A percentile compares a stretch with the other conserved stretches of the same genome.
These are phyloP conservation scores for Colletotrichum liaoningense DNA, from an alignment of 2,329 filamentous ascomycete species.

Conservation along the genomic window DNA sequence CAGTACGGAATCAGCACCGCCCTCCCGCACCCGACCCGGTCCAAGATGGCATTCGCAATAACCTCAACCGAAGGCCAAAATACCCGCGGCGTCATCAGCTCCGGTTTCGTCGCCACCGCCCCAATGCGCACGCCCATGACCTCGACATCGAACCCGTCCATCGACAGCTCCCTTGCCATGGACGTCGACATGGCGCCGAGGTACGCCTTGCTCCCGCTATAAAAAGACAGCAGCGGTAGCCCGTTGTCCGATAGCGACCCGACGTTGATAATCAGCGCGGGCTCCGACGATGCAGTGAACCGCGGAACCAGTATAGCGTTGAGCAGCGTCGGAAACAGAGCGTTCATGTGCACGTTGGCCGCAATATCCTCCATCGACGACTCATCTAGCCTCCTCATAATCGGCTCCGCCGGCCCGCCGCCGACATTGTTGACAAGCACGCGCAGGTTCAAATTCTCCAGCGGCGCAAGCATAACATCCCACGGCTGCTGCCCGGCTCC, in stretches of 20 bases:
- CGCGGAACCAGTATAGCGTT: constrained; percentile 17
- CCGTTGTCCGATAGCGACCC: constrained; percentile 28
- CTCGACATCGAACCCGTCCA: constrained; percentile 27
- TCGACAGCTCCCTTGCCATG: constrained; percentile 15
- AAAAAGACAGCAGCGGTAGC: constrained; percentile 24
- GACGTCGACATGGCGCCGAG: constrained; percentile 17
- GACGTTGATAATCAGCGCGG: constrained; percentile 32
- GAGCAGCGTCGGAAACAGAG: constrained; percentile 32
- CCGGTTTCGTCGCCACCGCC: constrained; percentile 21
- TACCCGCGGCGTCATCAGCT: constrained; percentile 12
- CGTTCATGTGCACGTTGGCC: constrained; percentile 26
- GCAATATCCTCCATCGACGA: constrained; percentile 7
- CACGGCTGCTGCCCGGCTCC: constrained; percentile 5
- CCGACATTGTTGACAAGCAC: constrained; percentile 40
- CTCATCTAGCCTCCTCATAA: constrained; percentile 26
- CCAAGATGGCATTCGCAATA: constrained; percentile 27
- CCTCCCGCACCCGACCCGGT: constrained; percentile 29
- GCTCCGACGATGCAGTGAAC: background rate
- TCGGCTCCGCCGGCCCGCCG: constrained; percentile 6
- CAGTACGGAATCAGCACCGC: constrained; percentile 24
- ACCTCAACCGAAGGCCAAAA: constrained; percentile 26
- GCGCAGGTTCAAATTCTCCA: constrained; percentile 36
- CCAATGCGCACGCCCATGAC: constrained; percentile 26
- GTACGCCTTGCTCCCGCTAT: constrained; percentile 31
- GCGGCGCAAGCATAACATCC: constrained; percentile 25